Base-by-base conservation (phyloP, 140 eudicot species). In the Oenanthe javanica region DNA sequence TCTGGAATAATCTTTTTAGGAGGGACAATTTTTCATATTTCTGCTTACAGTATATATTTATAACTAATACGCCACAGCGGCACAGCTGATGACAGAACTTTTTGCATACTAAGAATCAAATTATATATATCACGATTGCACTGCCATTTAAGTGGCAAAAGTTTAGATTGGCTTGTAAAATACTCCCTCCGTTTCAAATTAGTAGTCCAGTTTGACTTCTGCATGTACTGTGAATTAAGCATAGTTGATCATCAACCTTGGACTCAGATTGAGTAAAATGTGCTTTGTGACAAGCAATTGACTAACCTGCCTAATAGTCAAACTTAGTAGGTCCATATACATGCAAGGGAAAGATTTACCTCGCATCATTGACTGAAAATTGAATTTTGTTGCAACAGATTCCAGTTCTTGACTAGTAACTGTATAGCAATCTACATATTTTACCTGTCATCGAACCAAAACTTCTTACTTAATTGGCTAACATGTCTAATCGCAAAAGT, bases 341-440 rank as follows among this genome's bases (percentile, higher is more conserved):
- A 43, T 5, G 7, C 46, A 43, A 43, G 46, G 46, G 36, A 46
- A 63, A 70, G 18, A 75, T 72, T 66, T 80, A 94, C 99, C 97
- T 87, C 99, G 90, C 99, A 95, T 95, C 96, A 95, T 95, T 10
- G 99, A 95, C 83, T 85, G 86, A 82, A 95, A 90, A 59, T 81
- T 89, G 71, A 90, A 95, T 83, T 80, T 90, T 50, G 99, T 81
- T 14, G 93, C 72, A 81, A 92, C 71, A 66, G 97, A 84, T 88
- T 95, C 95, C 21, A 95, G 91, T 91, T 95, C 99, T 13, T 89
- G 88, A 45, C 64, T 27, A 64, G 92, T 90, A 66, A 90, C 72
- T 38, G 92, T 90, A 76, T 84, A 86, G 84, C 97, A 92, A 83
- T 95, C 96, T 51, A 95, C 89, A 82, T 88, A 91, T 83, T 95